Evolutionary conservation across 140 eudicot species (phyloP).

Genomic region (Stevia rebaudiana): DNA sequence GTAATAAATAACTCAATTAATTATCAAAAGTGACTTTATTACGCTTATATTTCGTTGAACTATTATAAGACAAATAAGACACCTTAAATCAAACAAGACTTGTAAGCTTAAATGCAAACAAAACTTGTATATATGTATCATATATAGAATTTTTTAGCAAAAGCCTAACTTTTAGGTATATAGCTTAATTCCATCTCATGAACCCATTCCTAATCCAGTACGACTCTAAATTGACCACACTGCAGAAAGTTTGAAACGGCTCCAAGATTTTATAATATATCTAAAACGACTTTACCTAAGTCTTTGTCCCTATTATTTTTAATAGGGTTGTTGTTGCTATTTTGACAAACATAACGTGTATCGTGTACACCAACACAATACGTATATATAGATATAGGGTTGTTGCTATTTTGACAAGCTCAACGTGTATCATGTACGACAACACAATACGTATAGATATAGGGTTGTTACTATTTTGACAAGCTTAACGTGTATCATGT

Average conservation of each 20-base stretch:
- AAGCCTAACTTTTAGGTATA: conserved; percentile 14
- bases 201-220: conserved; percentile 14
- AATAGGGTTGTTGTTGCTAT: not conserved
- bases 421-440: too few relatives aligned
- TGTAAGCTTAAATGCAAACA: not conserved
- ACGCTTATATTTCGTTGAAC: too few relatives aligned
- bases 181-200: conserved; percentile 18
- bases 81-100: not conserved
- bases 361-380: too few relatives aligned
- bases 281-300: conserved; percentile 15
- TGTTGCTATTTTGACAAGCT: too few relatives aligned
- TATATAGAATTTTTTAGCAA: not conserved
- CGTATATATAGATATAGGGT: too few relatives aligned
- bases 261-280: conserved; percentile 12
- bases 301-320: conserved; percentile 18
- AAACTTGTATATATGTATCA: not conserved
- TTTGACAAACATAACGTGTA: conserved; percentile 18
- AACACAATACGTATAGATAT: too few relatives aligned
- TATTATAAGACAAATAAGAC: not conserved
- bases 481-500: too few relatives aligned
- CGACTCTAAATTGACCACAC: conserved; percentile 21
- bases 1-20: too few relatives aligned
- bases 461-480: too few relatives aligned
- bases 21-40: too few relatives aligned
- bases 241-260: conserved; percentile 24